These are phyloP conservation scores for Gastrodia elata DNA, from an alignment of 106 monocot genomes.

Conservation along the genomic window DNA sequence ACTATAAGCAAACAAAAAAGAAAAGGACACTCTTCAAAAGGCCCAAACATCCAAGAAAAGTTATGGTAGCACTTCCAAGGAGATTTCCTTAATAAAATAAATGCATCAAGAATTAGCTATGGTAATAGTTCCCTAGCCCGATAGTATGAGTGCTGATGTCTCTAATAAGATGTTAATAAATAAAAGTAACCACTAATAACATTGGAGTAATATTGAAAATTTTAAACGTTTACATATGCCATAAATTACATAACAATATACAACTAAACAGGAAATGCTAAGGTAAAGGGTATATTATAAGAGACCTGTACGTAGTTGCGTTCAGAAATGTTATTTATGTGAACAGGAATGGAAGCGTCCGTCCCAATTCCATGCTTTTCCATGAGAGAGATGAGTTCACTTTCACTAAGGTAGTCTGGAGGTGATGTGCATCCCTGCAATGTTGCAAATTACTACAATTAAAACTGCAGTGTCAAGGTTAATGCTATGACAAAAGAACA, in stretches of 20 bases:
- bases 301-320: constrained; percentile 95
- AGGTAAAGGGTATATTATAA: constrained; percentile 1
- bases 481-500: background rate
- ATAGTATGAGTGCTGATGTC: background rate
- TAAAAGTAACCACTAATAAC: background rate
- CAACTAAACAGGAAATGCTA: background rate
- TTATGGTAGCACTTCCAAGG: background rate
- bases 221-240: background rate
- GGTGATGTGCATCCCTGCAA: constrained; percentile 76
- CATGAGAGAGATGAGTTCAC: constrained; percentile 96
- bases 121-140: background rate
- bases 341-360: constrained; percentile 90
- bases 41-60: background rate
- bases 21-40: background rate
- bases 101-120: background rate
- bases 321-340: constrained; percentile 93
- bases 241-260: background rate
- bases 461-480: too few relatives aligned
- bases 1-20: background rate
- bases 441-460: too few relatives aligned
- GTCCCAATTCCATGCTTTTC: constrained; percentile 98
- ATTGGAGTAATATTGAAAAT: background rate
- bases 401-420: constrained; percentile 97
- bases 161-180: background rate
- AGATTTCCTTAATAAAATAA: background rate